These are phyloP conservation scores for Fusarium tjaetaba DNA, from an alignment of 2,329 filamentous ascomycete species.

Conservation along the genomic window DNA sequence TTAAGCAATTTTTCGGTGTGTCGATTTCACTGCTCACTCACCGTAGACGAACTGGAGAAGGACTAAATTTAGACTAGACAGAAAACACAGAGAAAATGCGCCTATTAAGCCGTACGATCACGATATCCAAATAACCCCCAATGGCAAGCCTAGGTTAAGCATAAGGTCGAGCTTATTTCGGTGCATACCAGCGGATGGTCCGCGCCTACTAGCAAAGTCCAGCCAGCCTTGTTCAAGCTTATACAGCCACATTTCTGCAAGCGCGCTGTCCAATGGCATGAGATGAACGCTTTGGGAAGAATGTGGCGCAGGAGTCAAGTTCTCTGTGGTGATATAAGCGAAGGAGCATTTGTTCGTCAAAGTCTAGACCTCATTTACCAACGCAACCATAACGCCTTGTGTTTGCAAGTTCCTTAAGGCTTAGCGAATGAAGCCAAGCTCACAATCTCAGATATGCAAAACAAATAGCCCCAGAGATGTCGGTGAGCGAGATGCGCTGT, in stretches of 20 bases:
- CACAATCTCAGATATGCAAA: not conserved
- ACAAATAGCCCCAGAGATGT: not conserved
- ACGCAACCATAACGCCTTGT: not conserved
- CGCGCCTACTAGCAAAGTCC: not conserved
- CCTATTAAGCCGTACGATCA: too few species aligned
- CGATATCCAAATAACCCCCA: not conserved
- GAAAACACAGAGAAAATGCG: not conserved
- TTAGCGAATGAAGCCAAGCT: not conserved
- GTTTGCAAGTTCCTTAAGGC: not conserved
- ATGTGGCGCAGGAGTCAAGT: not conserved
- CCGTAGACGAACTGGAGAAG: rapidly evolving
- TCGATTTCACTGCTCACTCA: rapidly evolving
- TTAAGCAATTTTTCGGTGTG: too few species aligned
- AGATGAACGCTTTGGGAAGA: not conserved
- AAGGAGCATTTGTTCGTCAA: not conserved
- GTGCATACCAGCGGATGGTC: not conserved
- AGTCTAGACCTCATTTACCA: not conserved
- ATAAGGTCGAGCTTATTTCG: not conserved
- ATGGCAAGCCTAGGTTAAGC: too few species aligned
- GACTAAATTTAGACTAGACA: not conserved
- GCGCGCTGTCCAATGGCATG: not conserved
- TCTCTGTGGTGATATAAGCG: not conserved
- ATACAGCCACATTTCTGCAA: not conserved
- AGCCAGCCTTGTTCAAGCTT: not conserved
- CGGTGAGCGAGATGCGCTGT: not conserved